Percentiles rank a stretch among this genome's conserved stretches.
These are phyloP conservation scores for Lentinula lateritia DNA, from an alignment of 768 basidiomycete species.

Conservation along the genomic window DNA sequence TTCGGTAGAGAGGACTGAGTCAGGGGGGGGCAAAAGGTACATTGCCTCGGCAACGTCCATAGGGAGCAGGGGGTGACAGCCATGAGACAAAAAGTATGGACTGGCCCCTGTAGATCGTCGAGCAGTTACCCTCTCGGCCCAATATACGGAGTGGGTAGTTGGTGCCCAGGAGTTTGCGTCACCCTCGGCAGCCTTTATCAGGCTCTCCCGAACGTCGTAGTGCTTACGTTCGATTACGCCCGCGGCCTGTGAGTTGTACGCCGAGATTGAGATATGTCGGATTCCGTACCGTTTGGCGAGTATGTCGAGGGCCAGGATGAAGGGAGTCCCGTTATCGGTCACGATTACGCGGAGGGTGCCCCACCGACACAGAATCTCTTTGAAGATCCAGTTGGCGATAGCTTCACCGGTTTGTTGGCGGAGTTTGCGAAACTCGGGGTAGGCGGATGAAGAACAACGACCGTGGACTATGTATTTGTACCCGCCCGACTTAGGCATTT, in stretches of 20 bases:
- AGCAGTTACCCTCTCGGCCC: background rate
- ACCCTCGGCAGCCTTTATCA: background rate
- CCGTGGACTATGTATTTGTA: conserved; percentile 21
- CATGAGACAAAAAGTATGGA: background rate
- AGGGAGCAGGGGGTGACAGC: background rate
- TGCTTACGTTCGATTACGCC: background rate
- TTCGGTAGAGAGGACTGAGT: conserved; percentile 4
- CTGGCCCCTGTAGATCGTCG: background rate
- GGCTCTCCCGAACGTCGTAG: background rate
- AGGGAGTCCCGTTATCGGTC: conserved; percentile 24
- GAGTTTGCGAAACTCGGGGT: conserved; percentile 17
- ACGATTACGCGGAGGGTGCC: conserved; percentile 21
- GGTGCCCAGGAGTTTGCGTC: background rate
- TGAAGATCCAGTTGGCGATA: conserved; percentile 20
- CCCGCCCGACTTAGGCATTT: conserved; percentile 14
- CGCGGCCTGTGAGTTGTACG: conserved; percentile 24
- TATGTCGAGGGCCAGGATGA: conserved; percentile 10
- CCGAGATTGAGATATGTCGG: conserved; percentile 21
- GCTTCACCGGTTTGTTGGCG: conserved; percentile 14
- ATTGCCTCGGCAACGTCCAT: background rate
- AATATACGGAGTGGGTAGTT: background rate
- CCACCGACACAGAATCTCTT: conserved; percentile 19
- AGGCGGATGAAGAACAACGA: conserved; percentile 15
- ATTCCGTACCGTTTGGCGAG: conserved; percentile 13
- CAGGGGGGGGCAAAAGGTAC: background rate